These are phyloP conservation scores for Erythrobasidium yunnanense DNA, from an alignment of 768 basidiomycete species.

Conservation along the genomic window DNA sequence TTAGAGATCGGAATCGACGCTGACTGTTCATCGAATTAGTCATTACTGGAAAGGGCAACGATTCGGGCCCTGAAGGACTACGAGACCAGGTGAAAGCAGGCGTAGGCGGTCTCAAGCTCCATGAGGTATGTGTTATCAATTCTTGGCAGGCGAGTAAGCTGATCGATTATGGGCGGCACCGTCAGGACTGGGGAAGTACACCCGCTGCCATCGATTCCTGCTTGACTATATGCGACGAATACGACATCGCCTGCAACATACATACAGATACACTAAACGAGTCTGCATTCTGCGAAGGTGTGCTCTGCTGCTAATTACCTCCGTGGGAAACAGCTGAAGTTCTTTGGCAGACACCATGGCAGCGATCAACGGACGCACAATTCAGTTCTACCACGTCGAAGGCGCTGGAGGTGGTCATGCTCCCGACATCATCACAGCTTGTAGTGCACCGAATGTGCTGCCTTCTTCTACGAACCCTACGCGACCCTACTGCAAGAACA, in stretches of 20 bases:
- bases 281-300: conserved; percentile 90
- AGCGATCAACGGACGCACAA: conserved; percentile 79
- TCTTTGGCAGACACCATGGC: conserved; percentile 59
- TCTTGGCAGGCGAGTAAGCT: too few relatives aligned
- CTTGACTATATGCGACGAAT: conserved; percentile 71
- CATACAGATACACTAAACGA: conserved; percentile 97
- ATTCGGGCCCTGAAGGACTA: conserved; percentile 60
- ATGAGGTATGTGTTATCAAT: conserved; percentile 50
- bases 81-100: conserved; percentile 75
- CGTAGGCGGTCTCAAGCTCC: conserved; percentile 80
- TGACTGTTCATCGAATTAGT: too few relatives aligned
- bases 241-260: conserved; percentile 91
- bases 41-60: conserved; percentile 95
- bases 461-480: conserved; percentile 97
- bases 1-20: too few relatives aligned
- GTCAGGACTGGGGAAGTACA: conserved; percentile 27
- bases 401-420: conserved; percentile 94
- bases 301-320: too few relatives aligned
- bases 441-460: conserved; percentile 73
- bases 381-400: conserved; percentile 95
- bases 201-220: conserved; percentile 68
- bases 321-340: too few relatives aligned
- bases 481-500: conserved; percentile 78
- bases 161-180: neutral
- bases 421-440: conserved; percentile 96